phyloP scores from a whole-genome alignment of 805 yeast genomes.

The Schizosaccharomyces cryophilus region DNA sequence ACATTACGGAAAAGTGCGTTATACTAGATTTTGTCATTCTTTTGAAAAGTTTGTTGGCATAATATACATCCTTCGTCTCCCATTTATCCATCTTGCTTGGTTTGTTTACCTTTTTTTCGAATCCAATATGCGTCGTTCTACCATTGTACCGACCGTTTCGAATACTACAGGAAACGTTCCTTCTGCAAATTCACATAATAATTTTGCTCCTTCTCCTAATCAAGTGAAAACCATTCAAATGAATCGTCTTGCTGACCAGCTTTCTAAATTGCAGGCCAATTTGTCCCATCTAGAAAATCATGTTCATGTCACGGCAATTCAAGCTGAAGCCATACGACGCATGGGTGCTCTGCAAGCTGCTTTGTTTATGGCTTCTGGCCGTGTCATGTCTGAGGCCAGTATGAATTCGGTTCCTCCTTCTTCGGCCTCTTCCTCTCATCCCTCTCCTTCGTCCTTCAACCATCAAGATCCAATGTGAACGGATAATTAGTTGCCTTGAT shows the following conservation, averaged over 20 bases:
- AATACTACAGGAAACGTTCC: too few species aligned
- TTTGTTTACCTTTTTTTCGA: neutral
- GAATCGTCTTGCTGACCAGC: slow-evolving; percentile 26
- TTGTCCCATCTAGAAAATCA: slow-evolving; percentile 27
- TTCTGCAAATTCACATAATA: neutral
- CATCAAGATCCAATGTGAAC: too few species aligned
- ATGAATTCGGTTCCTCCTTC: neutral
- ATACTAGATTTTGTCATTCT: too few species aligned
- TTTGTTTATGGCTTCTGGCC: slow-evolving; percentile 12
- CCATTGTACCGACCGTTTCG: neutral
- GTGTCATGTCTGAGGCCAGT: neutral
- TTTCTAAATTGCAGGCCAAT: slow-evolving; percentile 34
- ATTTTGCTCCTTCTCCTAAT: neutral
- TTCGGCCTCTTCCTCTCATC: neutral
- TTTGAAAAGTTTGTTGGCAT: too few species aligned
- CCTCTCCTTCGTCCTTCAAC: neutral
- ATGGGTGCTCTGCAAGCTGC: slow-evolving; percentile 35
- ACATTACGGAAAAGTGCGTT: too few species aligned
- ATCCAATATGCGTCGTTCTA: neutral
- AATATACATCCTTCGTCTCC: too few species aligned
- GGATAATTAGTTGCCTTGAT: too few species aligned
- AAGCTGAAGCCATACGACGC: slow-evolving; percentile 26
- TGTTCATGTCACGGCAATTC: slow-evolving; percentile 26
- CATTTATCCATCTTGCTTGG: neutral
- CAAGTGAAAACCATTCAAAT: slow-evolving; percentile 20